phyloP scores from a whole-genome alignment of 2,329 filamentous ascomycete genomes.

The Calonectria leucothoes region DNA sequence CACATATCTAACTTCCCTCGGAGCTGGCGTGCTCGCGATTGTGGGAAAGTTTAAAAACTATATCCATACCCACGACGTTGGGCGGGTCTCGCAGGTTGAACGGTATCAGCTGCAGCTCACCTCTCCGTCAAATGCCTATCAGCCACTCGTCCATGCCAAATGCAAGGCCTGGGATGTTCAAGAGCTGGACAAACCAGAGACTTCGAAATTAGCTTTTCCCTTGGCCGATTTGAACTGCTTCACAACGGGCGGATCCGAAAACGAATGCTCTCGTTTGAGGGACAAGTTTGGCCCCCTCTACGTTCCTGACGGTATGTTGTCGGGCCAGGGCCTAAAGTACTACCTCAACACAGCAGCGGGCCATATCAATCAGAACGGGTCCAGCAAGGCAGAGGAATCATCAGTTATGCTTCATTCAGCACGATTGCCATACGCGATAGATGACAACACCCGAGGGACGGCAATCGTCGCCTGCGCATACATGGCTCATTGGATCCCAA shows the following conservation, averaged over 20 bases:
- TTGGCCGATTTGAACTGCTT: not conserved
- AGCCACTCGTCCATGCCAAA: not conserved
- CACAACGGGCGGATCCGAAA: not conserved
- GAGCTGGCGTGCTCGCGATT: not conserved
- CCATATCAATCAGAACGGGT: not conserved
- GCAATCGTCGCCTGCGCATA: not conserved
- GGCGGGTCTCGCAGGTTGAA: not conserved
- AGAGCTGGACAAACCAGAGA: not conserved
- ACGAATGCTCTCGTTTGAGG: not conserved
- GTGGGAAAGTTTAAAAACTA: not conserved
- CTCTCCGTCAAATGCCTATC: not conserved
- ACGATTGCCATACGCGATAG: not conserved
- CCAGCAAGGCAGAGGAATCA: not conserved
- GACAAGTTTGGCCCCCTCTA: not conserved
- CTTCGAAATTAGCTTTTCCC: not conserved
- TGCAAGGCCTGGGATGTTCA: not conserved
- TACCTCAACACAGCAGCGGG: not conserved
- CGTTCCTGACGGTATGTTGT: not conserved
- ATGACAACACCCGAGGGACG: not conserved
- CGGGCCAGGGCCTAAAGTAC: not conserved
- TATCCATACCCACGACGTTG: not conserved
- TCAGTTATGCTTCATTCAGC: not conserved
- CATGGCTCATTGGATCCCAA: not conserved
- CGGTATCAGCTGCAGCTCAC: not conserved
- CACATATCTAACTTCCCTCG: not conserved